Base-by-base conservation (phyloP, 768 basidiomycete genomes). In the Phanerochaete carnosa region DNA sequence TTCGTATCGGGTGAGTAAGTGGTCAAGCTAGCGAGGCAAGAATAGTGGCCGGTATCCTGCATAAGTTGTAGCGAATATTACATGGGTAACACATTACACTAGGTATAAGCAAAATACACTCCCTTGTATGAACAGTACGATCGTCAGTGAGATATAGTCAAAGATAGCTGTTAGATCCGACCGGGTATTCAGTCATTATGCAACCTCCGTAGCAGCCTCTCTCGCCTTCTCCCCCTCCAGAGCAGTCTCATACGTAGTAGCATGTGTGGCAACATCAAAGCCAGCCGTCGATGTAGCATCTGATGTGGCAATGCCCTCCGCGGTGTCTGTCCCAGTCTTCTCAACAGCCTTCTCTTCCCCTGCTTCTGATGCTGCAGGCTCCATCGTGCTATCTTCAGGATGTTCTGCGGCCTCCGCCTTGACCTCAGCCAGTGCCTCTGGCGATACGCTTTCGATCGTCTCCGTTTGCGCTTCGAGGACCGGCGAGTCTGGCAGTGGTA, bases 281-380 rank as follows among this genome's bases (percentile, higher is more conserved):
- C 43, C 39, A 9, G 16, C 37, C 12, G 26, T 55, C 1, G 54
- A 12, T 25, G 35, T 55, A 1, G n/a, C 54, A 26, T 43, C 54
- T 33, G 22, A 8, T 1, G 52, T 33, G 16, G 16, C 30, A 19
- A 25, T 25, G 5, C 6, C 47, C 47, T 25, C 47, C 47, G 23
- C 16, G 25, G 13, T 29, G 25, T 13, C 47, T 70, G 72, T 5
- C 23, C 5, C 28, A 3, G 11, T 6, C 7, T 57, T 30, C 28
- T 30, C 45, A 6, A 12, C 49, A 32, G 35, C 2, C n/a, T 28
- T 33, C 23, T 64, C 23, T 12, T 29, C 30, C 51, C 33, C 51
- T 4, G 51, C 77, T 76, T 26, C 81, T 80, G 69, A 88, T 90
- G 81, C 68, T 93, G 90, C 45, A 85, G 68, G 53, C 82, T 85